Evolutionary conservation across 2,329 filamentous ascomycete species (phyloP).

Genomic region (Hypocreales sp.): DNA sequence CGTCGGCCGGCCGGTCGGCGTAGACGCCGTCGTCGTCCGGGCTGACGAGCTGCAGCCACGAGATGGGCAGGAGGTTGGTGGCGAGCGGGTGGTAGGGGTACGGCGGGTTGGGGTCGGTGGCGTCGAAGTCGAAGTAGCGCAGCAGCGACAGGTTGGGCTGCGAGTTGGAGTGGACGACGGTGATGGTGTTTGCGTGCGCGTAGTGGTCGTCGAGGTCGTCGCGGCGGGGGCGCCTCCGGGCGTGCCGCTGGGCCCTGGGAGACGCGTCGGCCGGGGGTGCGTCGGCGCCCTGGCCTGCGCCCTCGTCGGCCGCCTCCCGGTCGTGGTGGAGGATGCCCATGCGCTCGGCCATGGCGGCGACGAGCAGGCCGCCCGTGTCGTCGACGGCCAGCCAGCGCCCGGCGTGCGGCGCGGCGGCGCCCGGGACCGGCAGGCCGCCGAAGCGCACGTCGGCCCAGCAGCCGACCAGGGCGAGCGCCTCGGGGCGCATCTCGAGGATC

Average conservation of each 20-base stretch:
- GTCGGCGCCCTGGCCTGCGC: not conserved
- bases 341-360: slow-evolving; percentile 72
- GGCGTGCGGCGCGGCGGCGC: slow-evolving; percentile 11
- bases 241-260: slow-evolving; percentile 9
- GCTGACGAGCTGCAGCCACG: slow-evolving; percentile 80
- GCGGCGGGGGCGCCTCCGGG: slow-evolving; percentile 13
- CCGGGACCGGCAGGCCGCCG: slow-evolving; percentile 13
- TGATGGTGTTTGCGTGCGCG: slow-evolving; percentile 59
- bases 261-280: slow-evolving; percentile 5
- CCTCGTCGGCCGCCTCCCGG: slow-evolving; percentile 8
- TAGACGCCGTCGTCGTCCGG: slow-evolving; percentile 66
- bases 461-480: slow-evolving; percentile 64
- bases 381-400: slow-evolving; percentile 69
- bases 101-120: slow-evolving; percentile 41
- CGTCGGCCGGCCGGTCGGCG: slow-evolving; percentile 42
- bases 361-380: slow-evolving; percentile 69
- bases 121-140: slow-evolving; percentile 79
- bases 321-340: slow-evolving; percentile 62
- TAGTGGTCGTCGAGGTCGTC: slow-evolving; percentile 49
- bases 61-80: slow-evolving; percentile 66
- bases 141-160: slow-evolving; percentile 81
- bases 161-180: slow-evolving; percentile 63
- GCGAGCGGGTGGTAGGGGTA: slow-evolving; percentile 61
- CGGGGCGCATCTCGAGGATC: slow-evolving; percentile 75
- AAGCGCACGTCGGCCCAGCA: slow-evolving; percentile 88